A percentile compares a stretch with the other conserved stretches of the same genome.
These are phyloP conservation scores for Notholithocarpus densiflorus DNA, from an alignment of 306 rosid genomes.

Conservation along the genomic window DNA sequence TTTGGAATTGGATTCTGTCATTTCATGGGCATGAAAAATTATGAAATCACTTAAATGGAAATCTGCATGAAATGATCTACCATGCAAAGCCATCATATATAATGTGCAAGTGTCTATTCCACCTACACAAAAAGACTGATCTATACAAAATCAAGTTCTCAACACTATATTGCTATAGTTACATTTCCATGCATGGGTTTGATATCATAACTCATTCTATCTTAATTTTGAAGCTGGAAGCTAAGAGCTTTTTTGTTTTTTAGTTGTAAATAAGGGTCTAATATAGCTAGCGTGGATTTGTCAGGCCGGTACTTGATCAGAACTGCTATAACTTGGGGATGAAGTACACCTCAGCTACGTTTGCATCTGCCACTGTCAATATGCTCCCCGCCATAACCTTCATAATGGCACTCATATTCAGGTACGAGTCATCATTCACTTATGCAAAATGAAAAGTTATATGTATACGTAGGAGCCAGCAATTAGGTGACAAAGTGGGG, in stretches of 20 bases:
- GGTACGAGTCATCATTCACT: slow-evolving; percentile 41
- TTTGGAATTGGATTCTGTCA: background rate
- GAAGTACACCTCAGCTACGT: slow-evolving; percentile 90
- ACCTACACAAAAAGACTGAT: too few species aligned
- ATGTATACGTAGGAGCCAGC: slow-evolving; percentile 9
- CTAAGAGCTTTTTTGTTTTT: background rate
- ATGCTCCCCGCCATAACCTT: slow-evolving; percentile 94
- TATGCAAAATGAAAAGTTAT: slow-evolving; percentile 10
- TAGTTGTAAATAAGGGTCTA: background rate
- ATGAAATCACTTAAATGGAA: slow-evolving; percentile 21
- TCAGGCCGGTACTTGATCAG: slow-evolving; percentile 98
- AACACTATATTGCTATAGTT: too few species aligned
- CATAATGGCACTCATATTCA: slow-evolving; percentile 83
- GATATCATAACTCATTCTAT: too few species aligned
- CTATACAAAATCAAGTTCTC: too few species aligned
- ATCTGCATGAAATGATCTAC: background rate
- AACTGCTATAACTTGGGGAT: slow-evolving; percentile 87
- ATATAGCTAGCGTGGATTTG: slow-evolving; percentile 11
- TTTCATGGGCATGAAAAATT: background rate
- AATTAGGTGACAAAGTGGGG: slow-evolving; percentile 17
- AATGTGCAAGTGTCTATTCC: too few species aligned
- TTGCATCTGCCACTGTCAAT: slow-evolving; percentile 72
- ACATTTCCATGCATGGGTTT: too few species aligned
- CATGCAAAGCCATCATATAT: background rate
- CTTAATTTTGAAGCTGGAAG: too few species aligned